Conservation (phyloP, 352 stramenopile species). For the Pythium dissimile region DNA sequence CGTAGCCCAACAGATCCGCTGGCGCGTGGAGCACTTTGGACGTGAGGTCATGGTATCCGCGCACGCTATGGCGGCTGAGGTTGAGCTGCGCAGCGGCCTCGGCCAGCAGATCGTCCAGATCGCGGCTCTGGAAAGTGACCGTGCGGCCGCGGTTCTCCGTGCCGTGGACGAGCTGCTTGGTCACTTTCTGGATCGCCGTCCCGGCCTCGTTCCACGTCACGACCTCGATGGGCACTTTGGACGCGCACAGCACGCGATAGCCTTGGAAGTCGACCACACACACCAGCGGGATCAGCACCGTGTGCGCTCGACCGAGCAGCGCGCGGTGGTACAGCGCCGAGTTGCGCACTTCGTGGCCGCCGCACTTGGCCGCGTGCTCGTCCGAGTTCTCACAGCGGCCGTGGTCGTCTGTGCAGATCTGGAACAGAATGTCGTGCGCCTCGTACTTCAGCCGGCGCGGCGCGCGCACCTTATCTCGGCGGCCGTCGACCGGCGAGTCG, state of each 20-base stretch:
- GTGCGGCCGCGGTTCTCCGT: conserved; percentile 81
- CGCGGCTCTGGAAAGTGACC: conserved; percentile 76
- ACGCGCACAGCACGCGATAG: conserved; percentile 81
- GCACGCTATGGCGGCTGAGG: conserved; percentile 77
- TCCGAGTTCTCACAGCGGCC: conserved; percentile 89
- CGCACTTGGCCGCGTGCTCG: conserved; percentile 84
- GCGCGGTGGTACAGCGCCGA: conserved; percentile 72
- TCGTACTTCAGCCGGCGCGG: conserved; percentile 73
- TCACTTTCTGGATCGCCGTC: conserved; percentile 47
- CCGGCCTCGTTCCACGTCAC: conserved; percentile 63
- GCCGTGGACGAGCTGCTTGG: conserved; percentile 83
- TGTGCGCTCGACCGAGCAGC: conserved; percentile 25
- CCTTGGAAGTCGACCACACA: conserved; percentile 87
- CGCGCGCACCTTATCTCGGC: conserved; percentile 57
- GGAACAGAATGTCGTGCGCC: conserved; percentile 87
- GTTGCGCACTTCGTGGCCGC: conserved; percentile 75
- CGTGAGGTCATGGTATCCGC: conserved; percentile 87
- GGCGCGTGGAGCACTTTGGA: conserved; percentile 73
- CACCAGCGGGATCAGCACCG: conserved; percentile 71
- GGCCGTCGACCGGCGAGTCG: conserved; percentile 59
- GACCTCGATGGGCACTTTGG: conserved; percentile 82
- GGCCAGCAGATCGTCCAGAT: conserved; percentile 66
- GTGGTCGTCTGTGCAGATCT: conserved; percentile 89
- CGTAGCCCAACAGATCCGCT: conserved; percentile 82
- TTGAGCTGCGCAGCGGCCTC: conserved; percentile 69